A percentile compares a stretch with the other conserved stretches of the same genome.
These are phyloP conservation scores for Allomyces macrogynus DNA, from an alignment of 192 early-diverging fungal species.

Conservation along the genomic window DNA sequence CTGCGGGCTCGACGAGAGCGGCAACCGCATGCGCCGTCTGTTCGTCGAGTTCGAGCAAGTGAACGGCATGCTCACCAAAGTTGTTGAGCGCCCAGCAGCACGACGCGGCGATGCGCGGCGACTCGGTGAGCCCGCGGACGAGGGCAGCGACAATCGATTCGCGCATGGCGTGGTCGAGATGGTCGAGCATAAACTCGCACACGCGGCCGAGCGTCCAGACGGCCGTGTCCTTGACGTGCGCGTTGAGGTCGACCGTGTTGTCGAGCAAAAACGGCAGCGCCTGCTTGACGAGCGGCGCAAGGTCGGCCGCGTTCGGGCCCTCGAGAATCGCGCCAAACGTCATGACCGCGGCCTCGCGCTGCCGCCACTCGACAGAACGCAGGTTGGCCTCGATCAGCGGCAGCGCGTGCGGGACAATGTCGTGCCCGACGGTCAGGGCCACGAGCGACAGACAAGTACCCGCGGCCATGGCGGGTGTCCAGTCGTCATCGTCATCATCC, in stretches of 20 bases:
- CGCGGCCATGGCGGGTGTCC: constrained; percentile 96
- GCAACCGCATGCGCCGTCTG: constrained; percentile 9
- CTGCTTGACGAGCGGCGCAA: constrained; percentile 53
- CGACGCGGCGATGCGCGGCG: constrained; percentile 73
- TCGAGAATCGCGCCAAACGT: constrained; percentile 97
- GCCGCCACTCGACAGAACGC: constrained; percentile 69
- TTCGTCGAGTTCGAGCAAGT: constrained; percentile 62
- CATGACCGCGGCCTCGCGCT: constrained; percentile 91
- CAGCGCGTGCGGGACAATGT: constrained; percentile 66
- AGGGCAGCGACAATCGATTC: constrained; percentile 58
- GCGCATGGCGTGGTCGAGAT: constrained; percentile 4
- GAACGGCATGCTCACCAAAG: constrained; percentile 70
- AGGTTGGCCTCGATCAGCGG: constrained; percentile 80
- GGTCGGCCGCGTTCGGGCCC: constrained; percentile 47
- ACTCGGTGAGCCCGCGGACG: constrained; percentile 64
- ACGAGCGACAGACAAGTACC: constrained; percentile 81
- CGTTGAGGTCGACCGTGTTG: constrained; percentile 65
- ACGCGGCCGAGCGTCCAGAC: constrained; percentile 97
- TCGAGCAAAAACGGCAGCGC: constrained; percentile 74
- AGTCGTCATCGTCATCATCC: constrained; percentile 97
- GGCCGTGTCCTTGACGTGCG: constrained; percentile 89
- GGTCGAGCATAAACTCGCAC: constrained; percentile 46
- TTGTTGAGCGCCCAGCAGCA: constrained; percentile 95
- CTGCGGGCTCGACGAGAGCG: too few species aligned
- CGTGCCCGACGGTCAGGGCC: constrained; percentile 59